phyloP scores from a whole-genome alignment of 805 yeast genomes.

The Nematodospora valgi region DNA sequence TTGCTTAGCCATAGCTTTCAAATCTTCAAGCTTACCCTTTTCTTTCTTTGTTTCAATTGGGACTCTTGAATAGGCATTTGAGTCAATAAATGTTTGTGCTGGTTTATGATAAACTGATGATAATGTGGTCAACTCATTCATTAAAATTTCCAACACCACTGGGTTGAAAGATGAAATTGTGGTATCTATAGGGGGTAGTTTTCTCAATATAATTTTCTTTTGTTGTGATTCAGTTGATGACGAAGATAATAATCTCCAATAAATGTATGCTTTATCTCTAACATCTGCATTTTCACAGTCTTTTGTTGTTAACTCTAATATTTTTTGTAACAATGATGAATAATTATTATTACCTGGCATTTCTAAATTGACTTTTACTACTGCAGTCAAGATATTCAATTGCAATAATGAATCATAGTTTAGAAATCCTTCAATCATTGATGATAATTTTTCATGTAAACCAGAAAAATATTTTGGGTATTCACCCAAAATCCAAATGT shows the following conservation, averaged over 20 bases:
- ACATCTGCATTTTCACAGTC: conserved; percentile 71
- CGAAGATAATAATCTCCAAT: conserved; percentile 71
- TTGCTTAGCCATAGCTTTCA: conserved; percentile 69
- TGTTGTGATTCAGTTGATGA: conserved; percentile 39
- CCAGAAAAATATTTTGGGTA: conserved; percentile 60
- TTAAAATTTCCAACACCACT: conserved; percentile 59
- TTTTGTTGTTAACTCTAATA: conserved; percentile 61
- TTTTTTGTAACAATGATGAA: conserved; percentile 49
- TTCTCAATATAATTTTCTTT: conserved; percentile 52
- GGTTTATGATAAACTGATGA: conserved; percentile 91
- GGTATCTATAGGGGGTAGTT: conserved; percentile 67
- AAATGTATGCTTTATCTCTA: conserved; percentile 74
- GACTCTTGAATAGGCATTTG: conserved; percentile 31
- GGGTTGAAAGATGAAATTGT: conserved; percentile 73
- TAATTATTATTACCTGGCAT: conserved; percentile 14
- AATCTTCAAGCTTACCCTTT: conserved; percentile 55
- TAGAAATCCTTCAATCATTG: conserved; percentile 48
- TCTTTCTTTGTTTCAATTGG: not conserved
- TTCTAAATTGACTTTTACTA: conserved; percentile 52
- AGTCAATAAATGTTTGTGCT: conserved; percentile 55
- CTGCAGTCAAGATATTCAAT: conserved; percentile 53
- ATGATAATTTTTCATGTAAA: conserved; percentile 44
- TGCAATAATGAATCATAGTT: conserved; percentile 63
- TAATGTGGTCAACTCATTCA: conserved; percentile 76
- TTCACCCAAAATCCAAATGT: conserved; percentile 71